These are phyloP conservation scores for Diaporthe sp. DNA, from an alignment of 2,329 filamentous ascomycete genomes.

Conservation along the genomic window DNA sequence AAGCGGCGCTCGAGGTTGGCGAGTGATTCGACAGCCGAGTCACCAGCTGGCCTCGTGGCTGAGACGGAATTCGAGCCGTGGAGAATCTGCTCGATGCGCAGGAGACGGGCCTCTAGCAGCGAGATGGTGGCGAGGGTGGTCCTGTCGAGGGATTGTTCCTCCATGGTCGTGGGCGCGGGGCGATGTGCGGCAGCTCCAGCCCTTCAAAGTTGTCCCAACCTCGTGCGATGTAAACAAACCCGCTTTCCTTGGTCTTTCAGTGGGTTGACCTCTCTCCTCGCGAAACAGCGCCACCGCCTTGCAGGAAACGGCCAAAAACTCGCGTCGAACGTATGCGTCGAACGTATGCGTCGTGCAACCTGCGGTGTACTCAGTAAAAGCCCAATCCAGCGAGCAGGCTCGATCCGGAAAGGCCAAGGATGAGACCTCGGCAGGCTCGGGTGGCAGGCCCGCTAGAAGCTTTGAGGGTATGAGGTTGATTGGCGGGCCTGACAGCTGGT, in stretches of 20 bases:
- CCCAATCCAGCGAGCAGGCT: not conserved
- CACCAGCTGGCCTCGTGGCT: conserved; percentile 37
- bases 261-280: not conserved
- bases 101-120: conserved; percentile 67
- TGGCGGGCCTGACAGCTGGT: conserved; percentile 17
- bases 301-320: not conserved
- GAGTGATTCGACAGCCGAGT: conserved; percentile 56
- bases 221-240: conserved; percentile 10
- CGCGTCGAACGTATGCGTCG: not conserved
- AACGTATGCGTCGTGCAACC: conserved; percentile 1
- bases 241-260: not conserved
- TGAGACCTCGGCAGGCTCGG: not conserved
- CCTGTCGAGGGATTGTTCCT: conserved; percentile 55
- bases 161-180: conserved; percentile 23
- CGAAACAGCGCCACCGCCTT: not conserved
- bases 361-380: conserved; percentile 11
- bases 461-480: not conserved
- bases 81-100: conserved; percentile 68
- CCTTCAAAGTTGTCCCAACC: not conserved
- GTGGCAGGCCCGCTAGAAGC: not conserved
- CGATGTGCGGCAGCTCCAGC: not conserved
- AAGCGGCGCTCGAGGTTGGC: conserved; percentile 66
- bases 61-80: conserved; percentile 56
- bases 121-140: conserved; percentile 66
- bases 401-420: not conserved